A percentile compares a stretch with the other conserved stretches of the same genome.
Evolutionary conservation across 306 rosid species (phyloP).

Genomic region (Pyrus pyrifolia): DNA sequence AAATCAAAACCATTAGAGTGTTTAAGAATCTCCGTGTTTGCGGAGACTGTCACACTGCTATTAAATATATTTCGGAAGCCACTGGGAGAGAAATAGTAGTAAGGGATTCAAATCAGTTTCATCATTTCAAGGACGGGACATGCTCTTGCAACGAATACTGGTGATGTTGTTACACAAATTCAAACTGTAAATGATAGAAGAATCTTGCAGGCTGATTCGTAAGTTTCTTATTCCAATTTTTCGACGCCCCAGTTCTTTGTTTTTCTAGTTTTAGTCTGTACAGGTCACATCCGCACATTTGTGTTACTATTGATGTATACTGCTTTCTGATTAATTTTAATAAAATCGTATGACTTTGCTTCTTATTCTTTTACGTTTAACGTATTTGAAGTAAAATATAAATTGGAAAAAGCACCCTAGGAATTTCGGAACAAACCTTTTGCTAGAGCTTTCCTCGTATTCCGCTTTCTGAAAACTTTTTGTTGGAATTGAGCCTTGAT

Average conservation of each 20-base stretch:
- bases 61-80: conserved; percentile 13
- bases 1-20: conserved; percentile 6
- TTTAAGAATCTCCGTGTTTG: conserved; percentile 26
- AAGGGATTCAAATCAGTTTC: conserved; percentile 25
- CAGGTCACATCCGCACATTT: background rate
- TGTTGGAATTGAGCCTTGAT: background rate
- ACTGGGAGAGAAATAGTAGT: conserved; percentile 23
- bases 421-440: background rate
- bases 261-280: background rate
- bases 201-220: background rate
- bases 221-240: background rate
- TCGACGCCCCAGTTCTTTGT: background rate
- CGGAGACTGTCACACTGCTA: conserved; percentile 20
- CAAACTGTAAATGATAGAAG: background rate
- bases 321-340: background rate
- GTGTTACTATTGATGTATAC: background rate
- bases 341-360: background rate
- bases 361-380: background rate
- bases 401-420: background rate
- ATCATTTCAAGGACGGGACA: conserved; percentile 13
- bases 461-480: background rate
- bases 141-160: conserved; percentile 27
- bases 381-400: background rate
- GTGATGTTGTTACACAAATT: background rate
- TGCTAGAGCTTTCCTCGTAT: background rate